Conservation (phyloP, 2,329 filamentous ascomycete genomes). For the Colletotrichum eleusines region DNA sequence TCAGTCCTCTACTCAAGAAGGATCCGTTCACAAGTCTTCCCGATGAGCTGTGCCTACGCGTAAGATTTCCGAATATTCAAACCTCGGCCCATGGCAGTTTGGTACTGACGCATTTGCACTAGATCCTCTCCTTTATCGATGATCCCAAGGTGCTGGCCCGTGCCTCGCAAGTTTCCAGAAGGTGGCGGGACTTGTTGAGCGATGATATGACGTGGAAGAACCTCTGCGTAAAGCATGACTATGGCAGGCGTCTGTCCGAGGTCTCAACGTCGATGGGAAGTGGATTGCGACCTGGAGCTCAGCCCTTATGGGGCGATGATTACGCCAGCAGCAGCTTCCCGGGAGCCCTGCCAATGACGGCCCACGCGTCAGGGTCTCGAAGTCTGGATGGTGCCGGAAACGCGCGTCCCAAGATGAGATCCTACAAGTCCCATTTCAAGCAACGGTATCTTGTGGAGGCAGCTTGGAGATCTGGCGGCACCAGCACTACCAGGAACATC, state of each 20-base stretch:
- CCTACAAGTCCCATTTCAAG: conserved; percentile 97
- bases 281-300: conserved; percentile 28
- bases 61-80: conserved; percentile 57
- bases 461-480: conserved; percentile 94
- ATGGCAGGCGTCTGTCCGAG: conserved; percentile 71
- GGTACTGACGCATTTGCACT: conserved; percentile 27
- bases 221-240: conserved; percentile 95
- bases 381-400: conserved; percentile 66
- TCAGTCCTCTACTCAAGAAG: conserved; percentile 93
- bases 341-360: conserved; percentile 54
- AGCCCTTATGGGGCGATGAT: conserved; percentile 41
- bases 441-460: conserved; percentile 97
- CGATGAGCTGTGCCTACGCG: conserved; percentile 90
- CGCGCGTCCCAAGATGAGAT: conserved; percentile 75
- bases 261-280: conserved; percentile 46
- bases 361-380: conserved; percentile 57
- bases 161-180: conserved; percentile 93
- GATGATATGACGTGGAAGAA: conserved; percentile 99
- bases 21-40: conserved; percentile 94
- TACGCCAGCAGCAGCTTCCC: conserved; percentile 59
- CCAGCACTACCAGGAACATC: conserved; percentile 85
- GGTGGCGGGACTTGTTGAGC: conserved; percentile 92
- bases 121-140: conserved; percentile 97
- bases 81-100: background rate
- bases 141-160: conserved; percentile 94